Evolutionary conservation across 805 yeast species (phyloP).

Genomic region (Ogataea kodamae): DNA sequence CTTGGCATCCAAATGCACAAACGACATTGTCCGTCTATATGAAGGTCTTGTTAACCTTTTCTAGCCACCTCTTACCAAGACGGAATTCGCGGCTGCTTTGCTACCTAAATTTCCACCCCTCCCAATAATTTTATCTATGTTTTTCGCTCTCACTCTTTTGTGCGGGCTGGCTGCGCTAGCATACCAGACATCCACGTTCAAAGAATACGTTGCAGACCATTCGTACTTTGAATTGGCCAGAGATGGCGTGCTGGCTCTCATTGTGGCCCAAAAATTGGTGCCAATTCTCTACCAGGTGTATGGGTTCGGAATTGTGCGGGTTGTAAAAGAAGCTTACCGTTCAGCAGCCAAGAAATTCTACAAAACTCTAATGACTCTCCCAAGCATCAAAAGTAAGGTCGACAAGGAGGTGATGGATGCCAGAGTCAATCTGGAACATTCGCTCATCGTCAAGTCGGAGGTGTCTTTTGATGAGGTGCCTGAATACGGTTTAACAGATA

Average conservation of each 20-base stretch:
- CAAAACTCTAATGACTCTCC: slow-evolving; percentile 18
- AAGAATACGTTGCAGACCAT: no score
- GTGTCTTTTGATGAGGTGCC: slow-evolving; percentile 55
- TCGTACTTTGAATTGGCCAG: slow-evolving; percentile 6
- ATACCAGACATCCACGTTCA: no score
- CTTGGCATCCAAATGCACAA: no score
- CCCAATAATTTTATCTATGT: no score
- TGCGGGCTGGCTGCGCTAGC: no score
- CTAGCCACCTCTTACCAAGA: no score
- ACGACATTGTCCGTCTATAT: no score
- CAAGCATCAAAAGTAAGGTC: slow-evolving; percentile 49
- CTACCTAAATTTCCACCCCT: no score
- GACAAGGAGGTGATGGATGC: slow-evolving; percentile 55
- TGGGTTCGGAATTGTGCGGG: slow-evolving; percentile 27
- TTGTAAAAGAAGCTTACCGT: slow-evolving; percentile 7
- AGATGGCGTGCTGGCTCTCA: slow-evolving; percentile 12
- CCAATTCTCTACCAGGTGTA: slow-evolving; percentile 10
- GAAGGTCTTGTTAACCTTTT: no score
- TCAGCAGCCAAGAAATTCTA: slow-evolving; percentile 10
- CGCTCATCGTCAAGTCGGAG: slow-evolving; percentile 52
- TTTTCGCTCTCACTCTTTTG: no score
- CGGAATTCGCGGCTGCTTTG: no score
- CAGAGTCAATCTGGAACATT: slow-evolving; percentile 47
- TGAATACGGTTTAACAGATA: slow-evolving; percentile 47
- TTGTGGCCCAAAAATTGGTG: slow-evolving; percentile 6